These are phyloP conservation scores for Chrysoporthe cubensis DNA, from an alignment of 2,329 filamentous ascomycete genomes.

Conservation along the genomic window DNA sequence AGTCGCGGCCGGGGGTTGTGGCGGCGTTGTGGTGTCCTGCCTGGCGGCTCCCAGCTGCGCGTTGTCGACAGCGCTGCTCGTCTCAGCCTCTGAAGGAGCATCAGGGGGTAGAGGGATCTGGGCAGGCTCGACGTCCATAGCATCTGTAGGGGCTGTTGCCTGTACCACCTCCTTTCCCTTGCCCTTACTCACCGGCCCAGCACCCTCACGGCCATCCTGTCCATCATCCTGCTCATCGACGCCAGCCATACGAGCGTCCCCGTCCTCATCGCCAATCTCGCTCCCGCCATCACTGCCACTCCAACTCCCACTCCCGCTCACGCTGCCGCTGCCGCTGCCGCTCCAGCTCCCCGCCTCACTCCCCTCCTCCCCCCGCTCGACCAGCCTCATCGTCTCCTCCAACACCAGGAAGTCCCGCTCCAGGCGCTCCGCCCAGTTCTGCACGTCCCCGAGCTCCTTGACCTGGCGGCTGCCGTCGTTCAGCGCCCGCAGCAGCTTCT, in stretches of 20 bases:
- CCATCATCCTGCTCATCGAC: neutral
- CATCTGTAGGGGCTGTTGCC: neutral
- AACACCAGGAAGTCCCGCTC: constrained; percentile 68
- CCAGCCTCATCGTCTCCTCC: constrained; percentile 66
- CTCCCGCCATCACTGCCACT: constrained; percentile 31
- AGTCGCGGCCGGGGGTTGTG: constrained; percentile 6
- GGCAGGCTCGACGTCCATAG: constrained; percentile 26
- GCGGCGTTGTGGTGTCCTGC: constrained; percentile 4
- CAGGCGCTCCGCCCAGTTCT: constrained; percentile 76
- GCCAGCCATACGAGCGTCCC: constrained; percentile 28
- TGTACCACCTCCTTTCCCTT: constrained; percentile 23
- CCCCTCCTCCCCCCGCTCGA: constrained; percentile 44
- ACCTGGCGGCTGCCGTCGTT: constrained; percentile 65
- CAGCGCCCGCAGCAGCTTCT: constrained; percentile 67
- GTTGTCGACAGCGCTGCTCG: constrained; percentile 10
- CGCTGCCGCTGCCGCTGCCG: constrained; percentile 36
- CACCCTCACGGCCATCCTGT: neutral
- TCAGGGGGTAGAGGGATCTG: constrained; percentile 4
- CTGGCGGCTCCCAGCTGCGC: constrained; percentile 4
- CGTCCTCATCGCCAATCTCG: constrained; percentile 30
- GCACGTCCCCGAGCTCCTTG: constrained; percentile 60
- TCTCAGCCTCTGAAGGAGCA: neutral
- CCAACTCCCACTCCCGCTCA: constrained; percentile 29
- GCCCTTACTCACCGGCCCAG: constrained; percentile 22
- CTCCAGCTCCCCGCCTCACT: constrained; percentile 32